These are phyloP conservation scores for Fragilariopsis cylindrus DNA, from an alignment of 108 stramenopile genomes.

Conservation along the genomic window DNA sequence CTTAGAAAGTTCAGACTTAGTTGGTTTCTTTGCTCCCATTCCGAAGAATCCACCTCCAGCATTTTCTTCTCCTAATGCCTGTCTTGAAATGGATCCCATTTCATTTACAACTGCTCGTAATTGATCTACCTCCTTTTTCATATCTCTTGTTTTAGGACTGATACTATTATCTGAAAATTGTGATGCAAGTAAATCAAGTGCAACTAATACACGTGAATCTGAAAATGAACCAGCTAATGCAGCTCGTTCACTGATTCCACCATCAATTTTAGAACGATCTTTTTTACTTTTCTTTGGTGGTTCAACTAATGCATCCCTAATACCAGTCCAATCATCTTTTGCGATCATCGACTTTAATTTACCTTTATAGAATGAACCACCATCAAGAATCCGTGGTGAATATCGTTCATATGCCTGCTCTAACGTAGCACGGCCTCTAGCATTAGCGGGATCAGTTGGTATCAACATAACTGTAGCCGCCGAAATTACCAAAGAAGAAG, in stretches of 20 bases:
- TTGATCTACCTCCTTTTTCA: conserved; percentile 63
- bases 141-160: conserved; percentile 71
- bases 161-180: conserved; percentile 79
- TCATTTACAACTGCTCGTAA: conserved; percentile 52
- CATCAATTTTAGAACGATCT: conserved; percentile 72
- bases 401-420: conserved; percentile 79
- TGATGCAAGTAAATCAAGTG: conserved; percentile 70
- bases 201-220: conserved; percentile 69
- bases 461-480: conserved; percentile 16
- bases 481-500: conserved; percentile 29
- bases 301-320: conserved; percentile 62
- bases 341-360: conserved; percentile 53
- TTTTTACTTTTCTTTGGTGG: conserved; percentile 74
- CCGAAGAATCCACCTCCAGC: conserved; percentile 69
- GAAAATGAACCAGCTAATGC: conserved; percentile 75
- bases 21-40: conserved; percentile 54
- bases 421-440: conserved; percentile 75
- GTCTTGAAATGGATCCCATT: conserved; percentile 54
- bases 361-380: conserved; percentile 66
- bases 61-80: conserved; percentile 71
- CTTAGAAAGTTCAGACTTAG: conserved; percentile 52
- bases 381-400: conserved; percentile 72
- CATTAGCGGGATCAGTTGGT: conserved; percentile 43
- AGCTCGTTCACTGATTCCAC: conserved; percentile 72
- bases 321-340: conserved; percentile 61